Evolutionary conservation across 768 basidiomycete species (phyloP).

Genomic region (Myochromella boudieri): DNA sequence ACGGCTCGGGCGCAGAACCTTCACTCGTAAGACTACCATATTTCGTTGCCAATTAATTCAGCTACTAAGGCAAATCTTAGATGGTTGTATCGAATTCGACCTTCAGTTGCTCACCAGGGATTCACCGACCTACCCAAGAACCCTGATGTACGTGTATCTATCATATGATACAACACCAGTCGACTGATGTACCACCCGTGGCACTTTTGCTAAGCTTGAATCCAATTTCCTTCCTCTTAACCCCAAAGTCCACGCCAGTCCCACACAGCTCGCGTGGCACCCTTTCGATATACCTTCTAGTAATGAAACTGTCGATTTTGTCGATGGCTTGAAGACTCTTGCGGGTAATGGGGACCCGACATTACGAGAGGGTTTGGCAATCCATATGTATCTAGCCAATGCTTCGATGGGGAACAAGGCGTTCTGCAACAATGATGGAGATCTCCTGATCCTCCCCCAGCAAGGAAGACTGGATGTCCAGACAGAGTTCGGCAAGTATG

Average conservation of each 20-base stretch:
- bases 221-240: conserved; percentile 60
- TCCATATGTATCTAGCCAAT: conserved; percentile 63
- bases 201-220: conserved; percentile 43
- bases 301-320: conserved; percentile 46
- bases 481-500: conserved; percentile 67
- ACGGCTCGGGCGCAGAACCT: conserved; percentile 56
- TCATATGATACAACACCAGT: background rate
- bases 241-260: conserved; percentile 57
- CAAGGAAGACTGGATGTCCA: conserved; percentile 66
- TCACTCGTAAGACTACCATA: conserved; percentile 37
- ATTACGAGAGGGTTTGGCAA: conserved; percentile 61
- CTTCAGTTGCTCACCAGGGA: conserved; percentile 66
- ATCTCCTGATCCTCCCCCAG: conserved; percentile 67
- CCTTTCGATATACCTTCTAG: conserved; percentile 55
- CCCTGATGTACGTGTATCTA: conserved; percentile 45
- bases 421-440: conserved; percentile 63
- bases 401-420: conserved; percentile 59
- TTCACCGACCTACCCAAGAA: conserved; percentile 56
- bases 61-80: conserved; percentile 25
- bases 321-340: conserved; percentile 61
- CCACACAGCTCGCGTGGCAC: conserved; percentile 67
- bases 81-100: conserved; percentile 68
- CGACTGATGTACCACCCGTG: background rate
- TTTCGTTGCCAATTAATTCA: background rate
- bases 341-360: conserved; percentile 65